Percentiles rank a stretch among this genome's conserved stretches.
Evolutionary conservation across 257 asterid genomes (phyloP).

Genomic region (Voacanga thouarsii): DNA sequence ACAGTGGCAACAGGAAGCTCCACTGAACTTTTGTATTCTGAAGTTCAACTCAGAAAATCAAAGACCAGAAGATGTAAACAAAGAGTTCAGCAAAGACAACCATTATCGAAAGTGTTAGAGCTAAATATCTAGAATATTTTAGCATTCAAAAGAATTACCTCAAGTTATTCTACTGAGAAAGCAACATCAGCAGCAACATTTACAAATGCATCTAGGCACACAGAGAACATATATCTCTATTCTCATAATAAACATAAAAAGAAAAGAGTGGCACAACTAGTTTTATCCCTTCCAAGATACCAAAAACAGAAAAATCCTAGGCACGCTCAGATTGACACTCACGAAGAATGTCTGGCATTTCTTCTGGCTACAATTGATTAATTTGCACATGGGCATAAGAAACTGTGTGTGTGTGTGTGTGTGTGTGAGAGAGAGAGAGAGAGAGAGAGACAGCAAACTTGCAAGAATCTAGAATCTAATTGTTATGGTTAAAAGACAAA

Average conservation of each 20-base stretch:
- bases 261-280: background rate
- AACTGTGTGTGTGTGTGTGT: background rate
- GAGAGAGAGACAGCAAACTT: background rate
- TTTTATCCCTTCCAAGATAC: background rate
- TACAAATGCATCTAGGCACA: background rate
- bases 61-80: background rate
- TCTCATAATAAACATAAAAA: background rate
- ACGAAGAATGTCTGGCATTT: background rate
- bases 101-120: background rate
- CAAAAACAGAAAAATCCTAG: background rate
- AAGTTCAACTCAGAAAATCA: background rate
- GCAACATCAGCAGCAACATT: background rate
- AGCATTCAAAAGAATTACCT: background rate
- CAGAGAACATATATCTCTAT: background rate
- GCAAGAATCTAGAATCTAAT: conserved; percentile 6
- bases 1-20: background rate
- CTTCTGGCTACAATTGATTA: background rate
- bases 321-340: background rate
- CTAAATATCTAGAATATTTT: background rate
- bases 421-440: background rate
- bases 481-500: conserved; percentile 24
- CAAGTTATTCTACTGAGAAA: background rate
- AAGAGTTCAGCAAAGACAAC: background rate
- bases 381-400: background rate
- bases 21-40: background rate